Evolutionary conservation across 2,329 filamentous ascomycete species (phyloP), one percentile per base, ranked within the genome.

Genomic region (Fusarium agapanthi): DNA sequence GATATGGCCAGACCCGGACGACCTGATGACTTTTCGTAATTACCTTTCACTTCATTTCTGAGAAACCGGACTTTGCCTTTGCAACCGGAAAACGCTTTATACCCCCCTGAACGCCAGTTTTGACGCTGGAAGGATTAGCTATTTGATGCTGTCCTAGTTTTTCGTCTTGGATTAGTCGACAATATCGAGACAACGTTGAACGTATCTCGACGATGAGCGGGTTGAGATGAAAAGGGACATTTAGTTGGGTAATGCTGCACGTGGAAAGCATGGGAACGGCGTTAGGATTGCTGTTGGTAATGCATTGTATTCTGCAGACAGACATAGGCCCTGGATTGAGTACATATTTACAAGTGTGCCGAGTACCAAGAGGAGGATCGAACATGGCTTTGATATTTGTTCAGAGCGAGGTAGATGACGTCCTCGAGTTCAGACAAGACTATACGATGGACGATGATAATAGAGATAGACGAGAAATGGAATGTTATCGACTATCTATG

Each of bases 11-110:
- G 63, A 51, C 63, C 74, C 37, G 65, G 73, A 57, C 80, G 80
- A 32, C 78, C 75, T 56, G 84, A 87, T 69, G 86, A 88, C 68
- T 87, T 87, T 81, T 85, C 85, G 61, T 86, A 78, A 83, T 65
- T 61, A 65, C 51, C 53, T 73, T 74, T 50, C 53, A 50, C 44
- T 68, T 72, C 43, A 57, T 55, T 60, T 51, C 71, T 61, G 32
- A 69, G 24, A 65, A 59, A 63, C 57, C 37, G 64, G 63, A 41
- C 61, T 58, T 64, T 65, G 47, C 41, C 53, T 64, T 69, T 56
- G 41, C 41, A 48, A 40, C 34, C 61, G 61, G 69, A 56, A 67
- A 62, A 50, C 61, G 51, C 47, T 71, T 75, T 72, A 75, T 75
- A 75, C 69, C 72, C 71, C 62, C 66, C 32, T 73, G 62, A 44